Evolutionary conservation across 768 basidiomycete species (phyloP).

Genomic region (Panaeolus papilionaceus): DNA sequence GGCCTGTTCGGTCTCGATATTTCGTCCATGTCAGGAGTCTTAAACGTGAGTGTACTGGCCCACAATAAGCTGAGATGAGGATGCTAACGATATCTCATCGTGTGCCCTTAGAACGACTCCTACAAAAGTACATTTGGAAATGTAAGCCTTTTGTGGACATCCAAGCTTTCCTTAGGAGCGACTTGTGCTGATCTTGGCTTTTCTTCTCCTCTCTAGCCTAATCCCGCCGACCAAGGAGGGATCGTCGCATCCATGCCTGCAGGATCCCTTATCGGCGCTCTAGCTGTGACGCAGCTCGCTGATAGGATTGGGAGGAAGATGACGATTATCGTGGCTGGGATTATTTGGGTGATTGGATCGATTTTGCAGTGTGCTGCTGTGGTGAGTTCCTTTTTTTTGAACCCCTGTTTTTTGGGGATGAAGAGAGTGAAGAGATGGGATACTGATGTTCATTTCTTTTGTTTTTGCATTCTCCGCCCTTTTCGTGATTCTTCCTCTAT

Average conservation of each 20-base stretch:
- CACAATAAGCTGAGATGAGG: background rate
- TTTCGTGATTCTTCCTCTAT: background rate
- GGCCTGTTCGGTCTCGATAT: conserved; percentile 84
- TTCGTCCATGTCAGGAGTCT: conserved; percentile 81
- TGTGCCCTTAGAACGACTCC: conserved; percentile 38
- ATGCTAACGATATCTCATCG: background rate
- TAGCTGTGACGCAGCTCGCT: conserved; percentile 66
- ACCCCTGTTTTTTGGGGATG: no score
- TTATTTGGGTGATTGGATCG: conserved; percentile 76
- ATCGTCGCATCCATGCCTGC: conserved; percentile 85
- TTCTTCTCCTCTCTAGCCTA: conserved; percentile 41
- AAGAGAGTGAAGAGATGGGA: background rate
- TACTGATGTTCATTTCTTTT: conserved; percentile 11
- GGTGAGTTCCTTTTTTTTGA: conserved; percentile 31
- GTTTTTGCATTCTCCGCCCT: background rate
- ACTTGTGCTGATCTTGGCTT: conserved; percentile 6
- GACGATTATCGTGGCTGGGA: conserved; percentile 68
- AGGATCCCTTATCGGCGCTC: conserved; percentile 71
- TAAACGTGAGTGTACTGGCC: conserved; percentile 41
- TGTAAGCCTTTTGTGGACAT: conserved; percentile 31
- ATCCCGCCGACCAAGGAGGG: conserved; percentile 65
- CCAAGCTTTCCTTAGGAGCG: background rate
- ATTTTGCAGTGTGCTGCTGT: conserved; percentile 72
- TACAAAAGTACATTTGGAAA: conserved; percentile 43
- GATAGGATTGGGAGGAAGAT: conserved; percentile 71